Evolutionary conservation across 1,284 basidiomycete genomes (phyloP), one percentile per base, ranked within the genome.

Genomic region (Papiliotrema flavescens): DNA sequence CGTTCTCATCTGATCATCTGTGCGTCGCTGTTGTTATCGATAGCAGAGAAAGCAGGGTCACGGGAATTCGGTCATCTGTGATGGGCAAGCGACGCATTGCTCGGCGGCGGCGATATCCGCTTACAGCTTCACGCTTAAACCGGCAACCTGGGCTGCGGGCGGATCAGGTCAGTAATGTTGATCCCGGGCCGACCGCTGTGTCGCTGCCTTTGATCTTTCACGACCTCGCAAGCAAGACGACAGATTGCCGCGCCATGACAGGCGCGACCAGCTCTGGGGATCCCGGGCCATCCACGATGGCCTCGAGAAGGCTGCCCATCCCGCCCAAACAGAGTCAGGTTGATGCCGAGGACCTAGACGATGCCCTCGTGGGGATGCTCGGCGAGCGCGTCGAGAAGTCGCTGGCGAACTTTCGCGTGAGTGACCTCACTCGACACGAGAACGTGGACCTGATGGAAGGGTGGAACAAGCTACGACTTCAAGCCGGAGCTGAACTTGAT

Each of bases 321-420:
- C 28, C 51, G 23, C 81, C 85, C 32, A 87, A 94, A 49, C 92
- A 98, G 40, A 88, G 88, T 24, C 91, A 97, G 76, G 83, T 98
- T 46, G 96, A 99, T 75, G 86, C 95, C 0, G 88, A 93, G 65
- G 80, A 95, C 28, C 83, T 98, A 44, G 96, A 99, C 77, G 84
- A 87, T 56, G 93, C 98, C 62, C 83, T 99, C 17, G 84, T 88
- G 19, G 82, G 85, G 24, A 79, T 97, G 58, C 81, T 98, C 19
- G 84, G 85, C 62, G 89, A 90, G 53, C 91, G 91, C n/a, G 75
- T 98, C 43, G 80, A 80, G 57, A 85, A 84, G 59, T 85, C 91
- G 1, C 73, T 97, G n/a, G 79, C 80, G 43, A 76, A 85, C 17
- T 79, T 89, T 47, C 83, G 83, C 61, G 90, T 92, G 74, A 58